Base-by-base conservation (phyloP, 2,329 filamentous ascomycete species). In the Claviceps pusilla region DNA sequence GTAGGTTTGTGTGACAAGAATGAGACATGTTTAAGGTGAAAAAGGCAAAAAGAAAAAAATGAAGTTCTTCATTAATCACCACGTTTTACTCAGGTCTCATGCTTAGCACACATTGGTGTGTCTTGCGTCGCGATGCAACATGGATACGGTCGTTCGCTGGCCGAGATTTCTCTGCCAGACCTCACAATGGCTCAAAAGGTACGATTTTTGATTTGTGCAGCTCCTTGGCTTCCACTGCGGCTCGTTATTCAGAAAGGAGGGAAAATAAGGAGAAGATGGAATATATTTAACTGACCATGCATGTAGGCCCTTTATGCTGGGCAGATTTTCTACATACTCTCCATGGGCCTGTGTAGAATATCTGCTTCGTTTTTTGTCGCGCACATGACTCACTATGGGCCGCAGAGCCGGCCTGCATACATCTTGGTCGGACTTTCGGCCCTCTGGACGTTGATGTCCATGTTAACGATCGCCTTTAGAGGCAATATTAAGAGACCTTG, bases 281-380 rank as follows among this genome's bases (percentile, higher is more conserved):
- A 29, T 12, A 28, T 29, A 29, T 3, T 3, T 29, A 14, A 12
- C 31, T 49, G 10, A 49, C 31, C 31, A 19, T 37, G 33, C 31
- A 35, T 31, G 33, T 39, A 55, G 53, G 50, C 53, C 11, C 43
- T 55, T 29, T 55, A 57, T 29, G 39, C 41, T 4, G 45, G 47
- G 4, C 56, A 57, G 1, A 50, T 51, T n/a, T 45, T 53, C 14
- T 56, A 57, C 31, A n/a, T 56, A 4, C 16, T 56, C 37, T 48
- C 52, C 9, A 42, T 53, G n/a, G 56, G 56, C 3, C 35, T 56
- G 11, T 56, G 49, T 12, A 54, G 37, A 46, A 39, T 53, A 37
- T 54, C 56, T 41, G 51, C 52, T 1, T 53, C 55, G 5, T 50
- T 56, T 4, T 50, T 56, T 9, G 39, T 57, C 11, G 50, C 53